These are phyloP conservation scores for Plasmodium ovale DNA, from an alignment of 169 alveolate species.

Conservation along the genomic window DNA sequence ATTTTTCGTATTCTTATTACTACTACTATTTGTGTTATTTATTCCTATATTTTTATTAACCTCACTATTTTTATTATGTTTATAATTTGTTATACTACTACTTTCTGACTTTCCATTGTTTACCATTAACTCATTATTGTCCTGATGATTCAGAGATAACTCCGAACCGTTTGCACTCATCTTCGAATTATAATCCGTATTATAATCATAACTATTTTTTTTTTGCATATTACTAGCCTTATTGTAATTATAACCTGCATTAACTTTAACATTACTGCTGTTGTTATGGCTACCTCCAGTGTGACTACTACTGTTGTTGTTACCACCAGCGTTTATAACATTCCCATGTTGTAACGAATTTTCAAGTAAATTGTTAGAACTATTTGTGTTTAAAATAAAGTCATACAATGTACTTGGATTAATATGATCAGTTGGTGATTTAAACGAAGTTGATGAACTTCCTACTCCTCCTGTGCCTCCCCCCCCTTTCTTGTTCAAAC, in stretches of 20 bases:
- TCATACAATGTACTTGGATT: conserved; percentile 50
- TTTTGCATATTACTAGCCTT: background rate
- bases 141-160: conserved; percentile 39
- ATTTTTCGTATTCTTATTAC: background rate
- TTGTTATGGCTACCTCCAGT: background rate
- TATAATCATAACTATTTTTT: conserved; percentile 49
- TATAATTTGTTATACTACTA: background rate
- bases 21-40: conserved; percentile 5
- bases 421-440: conserved; percentile 16
- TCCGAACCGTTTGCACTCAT: conserved; percentile 51
- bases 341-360: conserved; percentile 13
- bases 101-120: conserved; percentile 1
- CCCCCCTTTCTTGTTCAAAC: conserved; percentile 28
- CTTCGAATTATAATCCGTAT: conserved; percentile 43
- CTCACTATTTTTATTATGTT: background rate
- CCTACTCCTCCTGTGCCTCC: background rate
- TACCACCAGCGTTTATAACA: background rate
- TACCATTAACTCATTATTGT: conserved; percentile 4
- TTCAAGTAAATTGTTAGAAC: conserved; percentile 13
- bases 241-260: background rate
- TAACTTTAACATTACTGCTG: background rate
- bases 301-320: background rate
- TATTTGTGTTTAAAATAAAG: conserved; percentile 58
- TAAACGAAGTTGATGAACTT: background rate
- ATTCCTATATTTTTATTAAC: background rate